Evolutionary conservation across 2,329 filamentous ascomycete genomes (phyloP).

Genomic region (Alternaria incomplexa): DNA sequence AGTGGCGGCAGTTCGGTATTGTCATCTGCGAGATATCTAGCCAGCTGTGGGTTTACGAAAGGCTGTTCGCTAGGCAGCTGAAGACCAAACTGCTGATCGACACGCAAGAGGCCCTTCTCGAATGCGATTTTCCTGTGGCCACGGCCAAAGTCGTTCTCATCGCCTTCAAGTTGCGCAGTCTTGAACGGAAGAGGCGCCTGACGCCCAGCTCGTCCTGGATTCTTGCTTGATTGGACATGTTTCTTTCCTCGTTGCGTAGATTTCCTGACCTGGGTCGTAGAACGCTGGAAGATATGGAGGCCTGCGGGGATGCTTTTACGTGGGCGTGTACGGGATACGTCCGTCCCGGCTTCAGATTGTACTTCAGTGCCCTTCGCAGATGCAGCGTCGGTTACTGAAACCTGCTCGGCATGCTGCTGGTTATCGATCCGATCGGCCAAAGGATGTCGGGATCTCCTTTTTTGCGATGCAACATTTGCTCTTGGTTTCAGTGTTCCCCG

Average conservation of each 20-base stretch:
- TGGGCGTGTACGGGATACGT: background rate
- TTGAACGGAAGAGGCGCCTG: conserved; percentile 28
- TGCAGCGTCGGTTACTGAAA: background rate
- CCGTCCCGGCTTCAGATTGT: background rate
- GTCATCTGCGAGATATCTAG: conserved; percentile 43
- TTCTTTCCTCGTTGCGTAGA: conserved; percentile 2
- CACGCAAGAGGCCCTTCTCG: conserved; percentile 35
- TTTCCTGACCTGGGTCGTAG: background rate
- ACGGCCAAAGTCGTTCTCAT: conserved; percentile 47
- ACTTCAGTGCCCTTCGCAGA: background rate
- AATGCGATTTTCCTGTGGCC: conserved; percentile 49
- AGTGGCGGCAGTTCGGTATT: conserved; percentile 27
- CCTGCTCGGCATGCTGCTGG: conserved; percentile 16
- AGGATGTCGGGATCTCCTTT: conserved; percentile 13
- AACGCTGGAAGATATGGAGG: conserved; percentile 20
- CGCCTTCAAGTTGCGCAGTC: conserved; percentile 52
- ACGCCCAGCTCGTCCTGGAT: background rate
- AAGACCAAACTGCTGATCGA: conserved; percentile 34
- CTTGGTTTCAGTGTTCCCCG: conserved; percentile 47
- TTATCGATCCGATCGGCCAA: conserved; percentile 27
- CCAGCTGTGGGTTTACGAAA: conserved; percentile 36
- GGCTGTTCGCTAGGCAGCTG: conserved; percentile 13
- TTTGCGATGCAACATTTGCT: conserved; percentile 2
- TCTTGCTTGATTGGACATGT: background rate
- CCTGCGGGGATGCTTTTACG: conserved; percentile 6